These are phyloP conservation scores for Silene coronaria DNA, from an alignment of 179 eudicot genomes.

Conservation along the genomic window DNA sequence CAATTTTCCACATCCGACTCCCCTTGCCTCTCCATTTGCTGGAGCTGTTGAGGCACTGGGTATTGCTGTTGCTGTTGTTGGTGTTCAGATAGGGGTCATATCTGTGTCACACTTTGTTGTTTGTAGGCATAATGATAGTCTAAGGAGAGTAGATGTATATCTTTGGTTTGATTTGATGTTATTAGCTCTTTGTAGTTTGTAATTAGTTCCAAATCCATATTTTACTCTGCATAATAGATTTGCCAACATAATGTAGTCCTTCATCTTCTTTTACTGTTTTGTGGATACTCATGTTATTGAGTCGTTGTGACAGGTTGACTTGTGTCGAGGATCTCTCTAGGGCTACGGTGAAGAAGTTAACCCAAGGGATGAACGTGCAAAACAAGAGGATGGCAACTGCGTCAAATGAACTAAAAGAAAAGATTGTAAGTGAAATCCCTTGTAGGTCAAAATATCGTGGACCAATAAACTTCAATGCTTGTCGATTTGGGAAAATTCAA, in stretches of 20 bases:
- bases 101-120: not conserved
- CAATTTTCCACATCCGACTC: not conserved
- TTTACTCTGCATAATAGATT: not conserved
- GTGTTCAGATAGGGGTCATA: not conserved
- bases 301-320: constrained; percentile 50
- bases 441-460: not conserved
- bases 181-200: not conserved
- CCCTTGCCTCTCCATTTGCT: not conserved
- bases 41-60: not conserved
- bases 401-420: constrained; percentile 71
- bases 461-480: not conserved
- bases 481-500: not conserved
- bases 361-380: constrained; percentile 87
- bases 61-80: not conserved
- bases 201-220: not conserved
- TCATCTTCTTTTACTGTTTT: not conserved
- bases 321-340: constrained; percentile 77
- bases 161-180: not conserved
- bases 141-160: not conserved
- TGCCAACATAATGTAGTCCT: not conserved
- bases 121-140: not conserved
- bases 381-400: constrained; percentile 74
- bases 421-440: constrained; percentile 50
- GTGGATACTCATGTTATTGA: constrained; percentile 8
- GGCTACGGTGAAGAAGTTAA: constrained; percentile 71